These are phyloP conservation scores for Penicillium sp. DNA, from an alignment of 2,329 filamentous ascomycete genomes.

Conservation along the genomic window DNA sequence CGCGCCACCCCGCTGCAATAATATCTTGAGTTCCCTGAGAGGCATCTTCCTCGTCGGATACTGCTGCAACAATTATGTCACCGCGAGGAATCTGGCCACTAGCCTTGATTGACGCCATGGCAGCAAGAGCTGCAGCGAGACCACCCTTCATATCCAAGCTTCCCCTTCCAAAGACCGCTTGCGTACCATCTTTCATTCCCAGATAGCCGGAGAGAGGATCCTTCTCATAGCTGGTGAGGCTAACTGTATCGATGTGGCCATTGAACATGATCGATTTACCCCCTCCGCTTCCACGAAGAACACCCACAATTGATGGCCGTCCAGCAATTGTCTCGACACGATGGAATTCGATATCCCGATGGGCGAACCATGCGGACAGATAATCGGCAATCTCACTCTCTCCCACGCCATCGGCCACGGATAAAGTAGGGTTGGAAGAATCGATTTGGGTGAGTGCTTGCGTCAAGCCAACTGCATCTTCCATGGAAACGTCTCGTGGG, in stretches of 20 bases:
- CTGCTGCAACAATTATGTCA: conserved; percentile 54
- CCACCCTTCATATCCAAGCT: conserved; percentile 55
- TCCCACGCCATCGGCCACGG: conserved; percentile 44
- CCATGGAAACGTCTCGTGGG: conserved; percentile 43
- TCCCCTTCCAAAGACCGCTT: conserved; percentile 47
- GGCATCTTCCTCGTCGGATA: conserved; percentile 54
- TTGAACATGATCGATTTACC: conserved; percentile 55
- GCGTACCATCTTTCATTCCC: conserved; percentile 32
- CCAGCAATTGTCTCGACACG: conserved; percentile 49
- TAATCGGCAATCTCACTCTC: conserved; percentile 50
- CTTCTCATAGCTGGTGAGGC: conserved; percentile 46
- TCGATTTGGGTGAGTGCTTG: conserved; percentile 50
- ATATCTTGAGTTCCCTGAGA: conserved; percentile 54
- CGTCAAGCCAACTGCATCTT: conserved; percentile 46
- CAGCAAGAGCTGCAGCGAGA: conserved; percentile 48
- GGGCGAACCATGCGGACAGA: conserved; percentile 51
- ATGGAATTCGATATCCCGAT: conserved; percentile 52
- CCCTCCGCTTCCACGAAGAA: conserved; percentile 47
- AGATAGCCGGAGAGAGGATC: conserved; percentile 47
- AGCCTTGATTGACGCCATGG: conserved; percentile 41
- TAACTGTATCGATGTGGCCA: conserved; percentile 56
- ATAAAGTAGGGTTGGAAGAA: conserved; percentile 50
- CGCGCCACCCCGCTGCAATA: conserved; percentile 52
- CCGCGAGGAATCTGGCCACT: conserved; percentile 37
- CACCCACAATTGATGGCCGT: conserved; percentile 52